Evolutionary conservation across 2,329 filamentous ascomycete species (phyloP).

Genomic region (Colletotrichum lentis): DNA sequence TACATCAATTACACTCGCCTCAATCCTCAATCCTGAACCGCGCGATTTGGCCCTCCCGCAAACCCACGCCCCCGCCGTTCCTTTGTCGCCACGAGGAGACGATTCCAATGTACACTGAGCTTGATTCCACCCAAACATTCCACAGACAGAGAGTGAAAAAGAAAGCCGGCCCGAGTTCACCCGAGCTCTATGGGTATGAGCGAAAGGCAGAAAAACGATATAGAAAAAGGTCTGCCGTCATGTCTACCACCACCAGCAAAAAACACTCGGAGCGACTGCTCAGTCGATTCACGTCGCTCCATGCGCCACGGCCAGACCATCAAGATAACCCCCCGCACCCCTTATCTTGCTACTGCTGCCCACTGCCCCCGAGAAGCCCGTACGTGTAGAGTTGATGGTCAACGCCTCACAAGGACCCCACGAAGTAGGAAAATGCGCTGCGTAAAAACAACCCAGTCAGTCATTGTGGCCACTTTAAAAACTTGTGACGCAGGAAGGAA

Average conservation of each 20-base stretch:
- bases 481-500: not conserved
- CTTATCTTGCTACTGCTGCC: not conserved
- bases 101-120: slow-evolving; percentile 34
- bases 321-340: not conserved
- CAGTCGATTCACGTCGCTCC: not conserved
- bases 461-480: slow-evolving; percentile 29
- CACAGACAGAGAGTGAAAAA: slow-evolving; percentile 33
- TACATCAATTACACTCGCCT: slow-evolving; percentile 29
- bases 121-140: slow-evolving; percentile 31
- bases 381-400: not conserved
- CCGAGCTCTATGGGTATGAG: slow-evolving; percentile 38
- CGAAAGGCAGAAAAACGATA: slow-evolving; percentile 35
- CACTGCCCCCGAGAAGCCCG: not conserved
- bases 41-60: not conserved
- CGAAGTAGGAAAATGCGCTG: slow-evolving; percentile 60
- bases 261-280: slow-evolving; percentile 8
- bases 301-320: slow-evolving; percentile 2
- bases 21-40: slow-evolving; percentile 24
- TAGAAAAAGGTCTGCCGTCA: slow-evolving; percentile 30
- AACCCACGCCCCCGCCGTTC: not conserved
- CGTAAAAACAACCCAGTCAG: not conserved
- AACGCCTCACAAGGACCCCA: slow-evolving; percentile 56
- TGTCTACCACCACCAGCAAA: slow-evolving; percentile 17
- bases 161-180: slow-evolving; percentile 33
- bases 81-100: slow-evolving; percentile 5